Percentiles rank a stretch among this genome's conserved stretches.
phyloP scores from a whole-genome alignment of 2,329 filamentous ascomycete species.

The Xylariaceae sp. region DNA sequence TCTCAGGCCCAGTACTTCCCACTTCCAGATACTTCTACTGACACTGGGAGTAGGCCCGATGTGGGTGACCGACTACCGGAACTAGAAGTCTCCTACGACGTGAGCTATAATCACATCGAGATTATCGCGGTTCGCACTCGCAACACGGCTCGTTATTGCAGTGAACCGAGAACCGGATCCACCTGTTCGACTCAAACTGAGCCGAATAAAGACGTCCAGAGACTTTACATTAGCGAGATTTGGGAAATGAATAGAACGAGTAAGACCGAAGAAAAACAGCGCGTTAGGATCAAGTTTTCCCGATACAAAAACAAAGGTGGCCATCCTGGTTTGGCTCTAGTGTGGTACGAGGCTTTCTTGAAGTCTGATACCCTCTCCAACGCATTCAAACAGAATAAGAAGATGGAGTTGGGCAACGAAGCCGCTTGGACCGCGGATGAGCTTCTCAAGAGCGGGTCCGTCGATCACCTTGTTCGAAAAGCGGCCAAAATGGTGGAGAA shows the following conservation, averaged over 20 bases:
- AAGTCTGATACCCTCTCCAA: conserved; percentile 20
- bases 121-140: conserved; percentile 22
- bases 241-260: conserved; percentile 22
- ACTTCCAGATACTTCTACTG: background rate
- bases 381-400: conserved; percentile 25
- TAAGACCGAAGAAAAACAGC: background rate
- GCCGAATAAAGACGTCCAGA: conserved; percentile 3
- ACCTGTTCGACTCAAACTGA: background rate
- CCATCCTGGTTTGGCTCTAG: conserved; percentile 10
- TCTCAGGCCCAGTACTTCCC: background rate
- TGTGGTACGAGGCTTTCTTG: conserved; percentile 28
- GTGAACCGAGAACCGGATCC: background rate
- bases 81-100: conserved; percentile 23
- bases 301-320: conserved; percentile 1
- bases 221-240: conserved; percentile 27
- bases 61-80: conserved; percentile 16
- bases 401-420: conserved; percentile 25
- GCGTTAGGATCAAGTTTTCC: conserved; percentile 8
- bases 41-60: conserved; percentile 12
- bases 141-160: conserved; percentile 23
- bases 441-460: conserved; percentile 19
- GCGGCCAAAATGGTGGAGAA: conserved; percentile 24
- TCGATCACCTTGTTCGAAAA: conserved; percentile 23
- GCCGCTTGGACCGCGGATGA: conserved; percentile 22
- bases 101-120: conserved; percentile 16